Percentiles rank a stretch among this genome's conserved stretches.
Evolutionary conservation across 176 grass and related monocot species (phyloP).

Genomic region (Carex parvula): DNA sequence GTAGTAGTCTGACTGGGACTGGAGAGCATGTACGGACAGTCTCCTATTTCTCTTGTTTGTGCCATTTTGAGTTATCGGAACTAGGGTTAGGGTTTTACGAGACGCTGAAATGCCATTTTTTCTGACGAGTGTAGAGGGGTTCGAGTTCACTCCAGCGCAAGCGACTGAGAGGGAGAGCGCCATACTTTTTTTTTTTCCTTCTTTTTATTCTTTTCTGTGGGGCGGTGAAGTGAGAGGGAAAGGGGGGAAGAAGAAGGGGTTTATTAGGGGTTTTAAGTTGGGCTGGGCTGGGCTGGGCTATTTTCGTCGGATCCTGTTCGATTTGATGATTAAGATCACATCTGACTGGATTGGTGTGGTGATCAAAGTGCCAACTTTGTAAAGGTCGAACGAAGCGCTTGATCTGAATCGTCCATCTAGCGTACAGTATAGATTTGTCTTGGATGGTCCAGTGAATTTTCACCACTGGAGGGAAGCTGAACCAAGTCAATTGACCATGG

Average conservation of each 20-base stretch:
- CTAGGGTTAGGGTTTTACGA: slow-evolving; percentile 12
- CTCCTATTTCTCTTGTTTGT: not conserved
- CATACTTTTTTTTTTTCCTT: not conserved
- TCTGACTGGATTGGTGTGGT: too few species aligned
- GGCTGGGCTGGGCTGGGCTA: not conserved
- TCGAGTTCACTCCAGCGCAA: not conserved
- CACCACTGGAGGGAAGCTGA: too few species aligned
- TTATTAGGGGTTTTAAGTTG: not conserved
- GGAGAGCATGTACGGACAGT: slow-evolving; percentile 9
- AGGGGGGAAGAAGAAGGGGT: not conserved
- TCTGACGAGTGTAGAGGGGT: not conserved
- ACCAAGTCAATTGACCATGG: not conserved
- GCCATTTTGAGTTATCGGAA: not conserved
- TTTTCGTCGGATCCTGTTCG: too few species aligned
- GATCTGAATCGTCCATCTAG: too few species aligned
- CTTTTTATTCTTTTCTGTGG: not conserved
- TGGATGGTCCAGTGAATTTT: too few species aligned
- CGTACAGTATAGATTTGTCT: too few species aligned
- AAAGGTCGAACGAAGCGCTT: too few species aligned
- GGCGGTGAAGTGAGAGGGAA: not conserved
- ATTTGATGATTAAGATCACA: too few species aligned
- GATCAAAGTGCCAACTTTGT: too few species aligned
- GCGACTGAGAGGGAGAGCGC: not conserved
- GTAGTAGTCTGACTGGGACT: slow-evolving; percentile 21
- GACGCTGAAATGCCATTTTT: not conserved